These are phyloP conservation scores for Pleurozium schreberi DNA, from an alignment of 225 moss, liverwort and hornwort species.

Conservation along the genomic window DNA sequence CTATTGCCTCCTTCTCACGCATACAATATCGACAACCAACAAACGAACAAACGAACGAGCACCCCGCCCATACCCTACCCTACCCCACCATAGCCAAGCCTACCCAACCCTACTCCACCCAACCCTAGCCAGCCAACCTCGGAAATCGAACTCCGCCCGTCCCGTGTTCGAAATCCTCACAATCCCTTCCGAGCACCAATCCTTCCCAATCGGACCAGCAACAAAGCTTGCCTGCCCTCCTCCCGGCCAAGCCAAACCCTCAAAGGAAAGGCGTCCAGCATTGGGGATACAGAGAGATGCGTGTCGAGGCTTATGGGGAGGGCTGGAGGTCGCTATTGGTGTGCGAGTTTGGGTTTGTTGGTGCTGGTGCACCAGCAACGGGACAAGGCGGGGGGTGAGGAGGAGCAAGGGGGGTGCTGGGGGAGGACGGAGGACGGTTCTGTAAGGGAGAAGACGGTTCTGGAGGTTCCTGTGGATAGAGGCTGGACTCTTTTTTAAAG, in stretches of 20 bases:
- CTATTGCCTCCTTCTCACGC: neutral
- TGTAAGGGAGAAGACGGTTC: neutral
- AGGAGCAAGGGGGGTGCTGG: neutral
- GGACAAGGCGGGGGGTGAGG: neutral
- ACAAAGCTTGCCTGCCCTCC: neutral
- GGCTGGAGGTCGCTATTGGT: neutral
- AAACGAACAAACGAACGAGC: neutral
- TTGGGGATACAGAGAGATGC: neutral
- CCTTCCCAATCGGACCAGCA: neutral
- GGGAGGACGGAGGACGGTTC: slow-evolving; percentile 8
- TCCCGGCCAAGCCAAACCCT: neutral
- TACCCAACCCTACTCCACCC: neutral
- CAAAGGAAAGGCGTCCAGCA: neutral
- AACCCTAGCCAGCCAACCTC: neutral
- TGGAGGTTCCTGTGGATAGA: too few relatives aligned
- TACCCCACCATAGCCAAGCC: neutral
- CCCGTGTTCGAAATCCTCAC: neutral
- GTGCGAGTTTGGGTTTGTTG: neutral
- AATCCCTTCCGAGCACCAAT: neutral
- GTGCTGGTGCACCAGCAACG: slow-evolving; percentile 12
- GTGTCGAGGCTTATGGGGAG: neutral
- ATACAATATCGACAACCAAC: neutral
- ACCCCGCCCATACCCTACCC: neutral
- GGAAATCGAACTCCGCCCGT: neutral
- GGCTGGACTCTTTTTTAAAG: neutral